These are phyloP conservation scores for Mycena filopes DNA, from an alignment of 768 basidiomycete species.

Conservation along the genomic window DNA sequence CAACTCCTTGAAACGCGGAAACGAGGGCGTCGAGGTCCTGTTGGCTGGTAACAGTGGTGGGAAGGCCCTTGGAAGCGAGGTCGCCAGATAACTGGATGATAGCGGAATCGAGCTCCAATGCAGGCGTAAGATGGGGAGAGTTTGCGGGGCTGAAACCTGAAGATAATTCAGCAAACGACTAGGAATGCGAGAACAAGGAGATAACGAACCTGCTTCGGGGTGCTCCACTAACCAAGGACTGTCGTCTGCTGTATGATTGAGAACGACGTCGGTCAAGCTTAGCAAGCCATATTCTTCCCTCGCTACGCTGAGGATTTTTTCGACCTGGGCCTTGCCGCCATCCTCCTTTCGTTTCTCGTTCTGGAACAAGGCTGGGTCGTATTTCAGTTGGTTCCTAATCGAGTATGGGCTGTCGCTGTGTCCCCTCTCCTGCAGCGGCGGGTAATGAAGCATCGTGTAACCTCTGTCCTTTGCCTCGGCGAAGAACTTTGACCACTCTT, in stretches of 20 bases:
- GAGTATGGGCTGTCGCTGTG: constrained; percentile 93
- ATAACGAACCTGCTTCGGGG: constrained; percentile 87
- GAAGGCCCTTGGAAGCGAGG: constrained; percentile 74
- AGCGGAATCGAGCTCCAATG: constrained; percentile 89
- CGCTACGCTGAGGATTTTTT: constrained; percentile 74
- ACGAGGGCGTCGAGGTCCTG: constrained; percentile 77
- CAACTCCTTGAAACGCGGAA: constrained; percentile 64
- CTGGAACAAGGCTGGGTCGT: constrained; percentile 80
- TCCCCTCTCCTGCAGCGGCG: constrained; percentile 93
- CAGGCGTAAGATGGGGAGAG: constrained; percentile 92
- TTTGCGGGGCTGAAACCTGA: constrained; percentile 91
- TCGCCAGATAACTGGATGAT: constrained; percentile 83
- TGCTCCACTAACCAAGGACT: constrained; percentile 92
- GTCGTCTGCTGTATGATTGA: constrained; percentile 97
- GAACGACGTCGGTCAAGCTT: constrained; percentile 93
- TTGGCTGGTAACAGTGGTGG: constrained; percentile 71
- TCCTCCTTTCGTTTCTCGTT: constrained; percentile 50
- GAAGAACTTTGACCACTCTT: constrained; percentile 83
- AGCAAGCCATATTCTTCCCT: constrained; percentile 89
- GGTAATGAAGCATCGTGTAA: constrained; percentile 98
- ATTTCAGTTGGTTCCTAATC: constrained; percentile 86
- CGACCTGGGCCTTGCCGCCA: constrained; percentile 66
- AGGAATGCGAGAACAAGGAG: neutral
- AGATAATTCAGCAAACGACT: constrained; percentile 8
- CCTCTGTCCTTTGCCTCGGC: constrained; percentile 87